Base-by-base conservation (phyloP, 345 rosid genomes). In the Hypericum perforatum region DNA sequence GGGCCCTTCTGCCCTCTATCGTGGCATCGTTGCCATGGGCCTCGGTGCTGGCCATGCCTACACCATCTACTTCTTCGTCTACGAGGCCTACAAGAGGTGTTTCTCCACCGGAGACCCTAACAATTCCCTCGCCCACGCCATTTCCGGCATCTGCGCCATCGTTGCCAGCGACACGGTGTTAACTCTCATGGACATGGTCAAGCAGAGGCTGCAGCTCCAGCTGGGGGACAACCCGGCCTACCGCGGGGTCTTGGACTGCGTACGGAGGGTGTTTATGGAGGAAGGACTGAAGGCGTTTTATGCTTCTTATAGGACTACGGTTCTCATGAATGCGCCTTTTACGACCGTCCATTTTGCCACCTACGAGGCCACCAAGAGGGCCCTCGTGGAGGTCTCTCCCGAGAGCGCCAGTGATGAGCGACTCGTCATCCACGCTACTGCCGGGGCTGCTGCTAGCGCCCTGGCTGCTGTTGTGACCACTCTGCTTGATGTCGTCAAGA, bases 21-120 rank as follows among this genome's bases (percentile, higher is more conserved):
- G 69, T 4, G 69, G 69, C 8, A 59, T 65, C 7, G 63, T 49
- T 5, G 69, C 69, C 9, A 65, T 65, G 64, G 69, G 63, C 2
- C 64, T 65, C 8, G 69, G 69, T 14, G 69, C 69, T 6, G 69
- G 69, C 9, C 69, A 63, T 13, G 49, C 69, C 14, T 63, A 65
- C 40, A 63, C 69, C 5, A 63, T 65, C 7, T 58, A 65, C 43
- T 65, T 65, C 16, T 65, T 63, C 6, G 63, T 65, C 13, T 65
- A 65, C 38, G 69, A 65, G 64, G 0, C 48, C 6, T 52, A 54
- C 45, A 65, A 58, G 37, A 49, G 13, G 63, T 12, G n/a, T 0
- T 59, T 65, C 14, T 65, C 69, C 2, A 29, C 59, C 10, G 63
- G 63, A 11, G 43, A 58, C 9, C 44, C 50, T 8, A 53, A 65